A percentile compares a stretch with the other conserved stretches of the same genome.
These are phyloP conservation scores for Diutina sp. DNA, from an alignment of 1,139 yeast genomes.

Conservation along the genomic window DNA sequence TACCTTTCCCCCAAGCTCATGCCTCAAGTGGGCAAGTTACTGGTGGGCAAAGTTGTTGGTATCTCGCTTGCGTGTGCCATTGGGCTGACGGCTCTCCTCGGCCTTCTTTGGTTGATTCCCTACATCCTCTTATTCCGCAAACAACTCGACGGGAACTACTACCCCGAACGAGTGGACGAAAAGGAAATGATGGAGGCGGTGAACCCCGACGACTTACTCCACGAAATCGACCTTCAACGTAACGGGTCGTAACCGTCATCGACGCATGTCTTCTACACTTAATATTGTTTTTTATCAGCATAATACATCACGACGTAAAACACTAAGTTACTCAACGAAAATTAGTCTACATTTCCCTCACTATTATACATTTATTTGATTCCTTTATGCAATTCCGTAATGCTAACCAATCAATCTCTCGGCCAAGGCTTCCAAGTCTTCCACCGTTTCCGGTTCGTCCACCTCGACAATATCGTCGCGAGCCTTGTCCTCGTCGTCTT, in stretches of 20 bases:
- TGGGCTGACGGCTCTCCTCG: constrained; percentile 61
- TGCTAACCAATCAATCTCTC: constrained; percentile 32
- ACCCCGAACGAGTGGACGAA: constrained; percentile 42
- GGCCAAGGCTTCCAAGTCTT: constrained; percentile 87
- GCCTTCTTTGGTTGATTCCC: constrained; percentile 48
- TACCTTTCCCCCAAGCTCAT: background rate
- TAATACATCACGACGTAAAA: no score
- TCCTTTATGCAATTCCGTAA: background rate
- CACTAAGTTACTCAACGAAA: background rate
- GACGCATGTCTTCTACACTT: background rate
- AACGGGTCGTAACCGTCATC: background rate
- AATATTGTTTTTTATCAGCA: background rate
- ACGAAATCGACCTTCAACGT: constrained; percentile 39
- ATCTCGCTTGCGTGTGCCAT: constrained; percentile 60
- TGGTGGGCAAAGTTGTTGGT: constrained; percentile 68
- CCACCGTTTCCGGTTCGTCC: constrained; percentile 82
- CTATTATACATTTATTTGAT: background rate
- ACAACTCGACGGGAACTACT: constrained; percentile 5
- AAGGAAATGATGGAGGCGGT: constrained; percentile 56
- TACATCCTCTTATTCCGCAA: constrained; percentile 34
- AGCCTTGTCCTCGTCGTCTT: constrained; percentile 12
- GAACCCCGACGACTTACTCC: constrained; percentile 49
- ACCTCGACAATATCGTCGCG: constrained; percentile 44
- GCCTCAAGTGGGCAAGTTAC: background rate
- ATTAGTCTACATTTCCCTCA: background rate